Evolutionary conservation across 176 grass and related monocot species (phyloP).

Genomic region (Eragrostis nindensis): DNA sequence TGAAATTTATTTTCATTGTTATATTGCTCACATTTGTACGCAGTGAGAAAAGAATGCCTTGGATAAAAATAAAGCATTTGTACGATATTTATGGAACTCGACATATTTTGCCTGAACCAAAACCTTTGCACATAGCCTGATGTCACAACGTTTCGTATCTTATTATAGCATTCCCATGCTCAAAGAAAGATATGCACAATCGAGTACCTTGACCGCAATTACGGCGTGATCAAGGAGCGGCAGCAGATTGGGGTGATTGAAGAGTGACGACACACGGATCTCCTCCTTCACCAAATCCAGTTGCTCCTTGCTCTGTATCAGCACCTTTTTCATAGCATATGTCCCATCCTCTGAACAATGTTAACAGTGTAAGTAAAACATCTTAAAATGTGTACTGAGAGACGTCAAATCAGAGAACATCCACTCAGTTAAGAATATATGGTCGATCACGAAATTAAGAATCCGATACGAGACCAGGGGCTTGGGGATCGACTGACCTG

Average conservation of each 20-base stretch:
- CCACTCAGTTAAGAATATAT: neutral
- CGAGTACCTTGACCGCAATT: conserved; percentile 79
- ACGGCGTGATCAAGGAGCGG: conserved; percentile 88
- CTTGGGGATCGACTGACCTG: conserved; percentile 52
- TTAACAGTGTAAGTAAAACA: conserved; percentile 9
- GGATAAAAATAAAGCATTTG: neutral
- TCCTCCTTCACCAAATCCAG: conserved; percentile 93
- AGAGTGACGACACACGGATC: conserved; percentile 79
- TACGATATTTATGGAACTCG: conserved; percentile 6
- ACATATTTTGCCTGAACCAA: neutral
- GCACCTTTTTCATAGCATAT: conserved; percentile 91
- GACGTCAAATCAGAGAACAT: neutral
- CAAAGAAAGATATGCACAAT: neutral
- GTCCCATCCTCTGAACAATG: conserved; percentile 68
- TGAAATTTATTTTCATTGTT: neutral
- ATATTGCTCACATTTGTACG: neutral
- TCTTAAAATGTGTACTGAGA: neutral
- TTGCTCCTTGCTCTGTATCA: conserved; percentile 91
- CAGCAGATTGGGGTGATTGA: conserved; percentile 85
- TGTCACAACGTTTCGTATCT: neutral
- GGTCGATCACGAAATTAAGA: conserved; percentile 2
- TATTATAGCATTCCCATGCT: neutral
- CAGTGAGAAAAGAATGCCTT: neutral
- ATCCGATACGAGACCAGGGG: neutral
- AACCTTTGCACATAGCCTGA: neutral